These are phyloP conservation scores for Sideroxylon spinosum DNA, from an alignment of 179 eudicot species.

Conservation along the genomic window DNA sequence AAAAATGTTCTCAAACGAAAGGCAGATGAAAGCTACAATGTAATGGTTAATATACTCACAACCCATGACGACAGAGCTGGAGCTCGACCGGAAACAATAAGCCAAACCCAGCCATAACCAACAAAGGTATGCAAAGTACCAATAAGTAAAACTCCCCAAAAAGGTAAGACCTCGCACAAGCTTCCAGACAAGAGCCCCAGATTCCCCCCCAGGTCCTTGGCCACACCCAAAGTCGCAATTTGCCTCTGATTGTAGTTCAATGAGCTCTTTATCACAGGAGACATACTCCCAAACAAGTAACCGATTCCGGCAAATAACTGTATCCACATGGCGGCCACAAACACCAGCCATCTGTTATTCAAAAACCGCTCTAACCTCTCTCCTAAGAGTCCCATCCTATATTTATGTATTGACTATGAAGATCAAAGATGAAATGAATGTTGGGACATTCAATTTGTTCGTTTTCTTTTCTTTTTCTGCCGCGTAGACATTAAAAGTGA, in stretches of 20 bases:
- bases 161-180: conserved; percentile 65
- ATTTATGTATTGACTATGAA: too few relatives aligned
- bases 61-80: conserved; percentile 78
- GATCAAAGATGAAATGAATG: too few relatives aligned
- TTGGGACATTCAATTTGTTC: too few relatives aligned
- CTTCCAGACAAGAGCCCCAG: conserved; percentile 93
- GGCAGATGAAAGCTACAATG: background rate
- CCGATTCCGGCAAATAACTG: conserved; percentile 89
- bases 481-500: too few relatives aligned
- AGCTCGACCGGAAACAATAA: conserved; percentile 51
- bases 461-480: too few relatives aligned
- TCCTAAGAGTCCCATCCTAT: conserved; percentile 3
- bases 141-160: conserved; percentile 78
- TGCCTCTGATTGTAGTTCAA: conserved; percentile 75
- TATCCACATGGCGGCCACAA: conserved; percentile 97
- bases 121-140: conserved; percentile 74
- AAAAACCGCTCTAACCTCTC: conserved; percentile 30
- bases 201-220: conserved; percentile 90
- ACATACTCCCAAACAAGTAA: conserved; percentile 83
- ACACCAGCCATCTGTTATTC: conserved; percentile 83
- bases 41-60: conserved; percentile 42
- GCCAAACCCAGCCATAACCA: conserved; percentile 94
- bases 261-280: conserved; percentile 65
- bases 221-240: conserved; percentile 80
- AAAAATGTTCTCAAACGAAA: background rate